Evolutionary conservation across 345 rosid genomes (phyloP), one percentile per base, ranked within the genome.

Genomic region (Eutrema heterophyllum): DNA sequence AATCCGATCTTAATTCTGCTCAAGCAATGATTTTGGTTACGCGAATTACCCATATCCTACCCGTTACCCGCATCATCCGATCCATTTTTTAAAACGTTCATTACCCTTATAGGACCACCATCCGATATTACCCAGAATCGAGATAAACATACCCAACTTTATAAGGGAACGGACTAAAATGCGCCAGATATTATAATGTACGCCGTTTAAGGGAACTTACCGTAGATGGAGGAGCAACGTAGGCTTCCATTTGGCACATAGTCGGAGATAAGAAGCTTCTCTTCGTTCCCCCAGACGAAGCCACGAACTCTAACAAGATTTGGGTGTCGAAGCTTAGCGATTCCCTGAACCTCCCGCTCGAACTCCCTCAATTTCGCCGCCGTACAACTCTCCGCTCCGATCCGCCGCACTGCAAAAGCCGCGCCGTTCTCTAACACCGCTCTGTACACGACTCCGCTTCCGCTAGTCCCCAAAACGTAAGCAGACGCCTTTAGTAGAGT

Each of bases 251-350:
- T 84, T 74, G 89, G 70, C 78, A 84, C 79, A 46, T 79, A 89
- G 51, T 95, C 96, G 61, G 79, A 87, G 81, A 91, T 85, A 5
- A 91, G 79, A 70, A 95, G 99, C 87, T 89, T 91, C 80, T 95
- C 99, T 58, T 84, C 87, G 1, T 79, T 78, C 7, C 87, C 97
- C 97, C 97, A 88, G 62, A 83, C 86, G 68, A 91, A 95, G 46
- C 97, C 99, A 39, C 88, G 82, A 78, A 89, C 64, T 51, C 71
- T 78, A 1, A 89, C 92, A 74, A 95, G 59, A 81, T 95, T 91
- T 2, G 86, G 90, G 72, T 95, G 99, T 71, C 81, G 81, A 39
- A 95, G 14, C 73, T 80, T 95, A 3, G 90, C 87, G 5, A 89
- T 79, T 0, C 54, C 21, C 38, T 76, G 83, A 65, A 92, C 88